Evolutionary conservation across 345 rosid genomes (phyloP).

Genomic region (Cardamine chenopodiifolia): DNA sequence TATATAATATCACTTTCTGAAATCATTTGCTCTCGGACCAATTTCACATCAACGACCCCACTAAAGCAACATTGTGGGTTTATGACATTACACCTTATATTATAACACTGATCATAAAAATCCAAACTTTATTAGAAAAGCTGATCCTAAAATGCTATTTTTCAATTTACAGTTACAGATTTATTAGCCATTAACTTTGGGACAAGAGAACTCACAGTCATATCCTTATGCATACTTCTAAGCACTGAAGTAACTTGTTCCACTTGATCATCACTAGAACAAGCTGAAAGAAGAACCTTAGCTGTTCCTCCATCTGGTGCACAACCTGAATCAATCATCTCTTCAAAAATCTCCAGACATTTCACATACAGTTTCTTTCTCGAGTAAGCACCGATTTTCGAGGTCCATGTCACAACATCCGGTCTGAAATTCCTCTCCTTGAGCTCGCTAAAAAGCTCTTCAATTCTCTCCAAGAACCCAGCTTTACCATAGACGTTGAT

Average conservation of each 20-base stretch:
- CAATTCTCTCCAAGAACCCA: conserved; percentile 73
- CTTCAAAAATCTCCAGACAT: conserved; percentile 82
- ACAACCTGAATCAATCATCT: conserved; percentile 87
- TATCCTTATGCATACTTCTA: conserved; percentile 75
- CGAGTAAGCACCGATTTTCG: conserved; percentile 75
- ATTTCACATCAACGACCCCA: conserved; percentile 25
- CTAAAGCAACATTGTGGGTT: conserved; percentile 1
- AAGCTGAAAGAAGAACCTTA: conserved; percentile 78
- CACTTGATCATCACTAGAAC: conserved; percentile 73
- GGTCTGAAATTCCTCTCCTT: conserved; percentile 51
- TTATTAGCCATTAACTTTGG: conserved; percentile 41
- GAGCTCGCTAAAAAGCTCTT: conserved; percentile 56
- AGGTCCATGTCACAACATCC: conserved; percentile 94
- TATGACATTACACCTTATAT: conserved; percentile 27
- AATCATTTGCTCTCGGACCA: conserved; percentile 23
- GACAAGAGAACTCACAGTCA: conserved; percentile 43
- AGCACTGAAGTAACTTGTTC: conserved; percentile 76
- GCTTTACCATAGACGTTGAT: conserved; percentile 78
- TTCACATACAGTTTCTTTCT: conserved; percentile 72
- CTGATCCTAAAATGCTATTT: neutral
- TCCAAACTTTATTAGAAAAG: conserved; percentile 12
- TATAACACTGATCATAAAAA: conserved; percentile 30
- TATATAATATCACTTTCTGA: conserved; percentile 25
- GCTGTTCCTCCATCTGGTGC: conserved; percentile 88
- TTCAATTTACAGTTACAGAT: conserved; percentile 4